Conservation (phyloP, 805 yeast genomes). For the Wickerhamomyces sydowiorum region DNA sequence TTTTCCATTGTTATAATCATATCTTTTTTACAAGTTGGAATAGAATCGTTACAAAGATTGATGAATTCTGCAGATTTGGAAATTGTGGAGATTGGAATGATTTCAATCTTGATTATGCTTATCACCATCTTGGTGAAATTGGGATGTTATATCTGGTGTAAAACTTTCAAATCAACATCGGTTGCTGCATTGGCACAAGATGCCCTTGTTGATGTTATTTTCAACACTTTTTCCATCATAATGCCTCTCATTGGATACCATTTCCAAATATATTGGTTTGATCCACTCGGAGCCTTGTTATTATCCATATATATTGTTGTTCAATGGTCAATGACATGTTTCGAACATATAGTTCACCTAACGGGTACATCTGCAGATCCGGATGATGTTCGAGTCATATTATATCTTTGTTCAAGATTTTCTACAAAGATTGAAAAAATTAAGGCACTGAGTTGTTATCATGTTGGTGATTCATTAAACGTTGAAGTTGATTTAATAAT, state of each 20-base stretch:
- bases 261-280: conserved; percentile 62
- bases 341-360: conserved; percentile 67
- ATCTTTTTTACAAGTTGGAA: conserved; percentile 68
- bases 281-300: conserved; percentile 65
- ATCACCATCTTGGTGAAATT: conserved; percentile 56
- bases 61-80: conserved; percentile 29
- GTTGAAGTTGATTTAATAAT: conserved; percentile 73
- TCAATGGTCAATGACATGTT: conserved; percentile 60
- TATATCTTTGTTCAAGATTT: conserved; percentile 64
- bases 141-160: conserved; percentile 61
- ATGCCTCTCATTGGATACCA: conserved; percentile 60
- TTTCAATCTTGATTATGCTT: conserved; percentile 56
- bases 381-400: conserved; percentile 56
- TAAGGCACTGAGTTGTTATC: conserved; percentile 66
- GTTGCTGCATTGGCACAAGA: conserved; percentile 80
- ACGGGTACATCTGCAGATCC: conserved; percentile 68
- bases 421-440: conserved; percentile 60
- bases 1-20: conserved; percentile 67
- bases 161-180: conserved; percentile 52
- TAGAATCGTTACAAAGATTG: conserved; percentile 50
- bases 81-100: conserved; percentile 40
- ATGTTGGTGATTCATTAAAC: conserved; percentile 70
- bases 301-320: conserved; percentile 56
- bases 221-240: conserved; percentile 63
- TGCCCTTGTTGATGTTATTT: conserved; percentile 71